These are phyloP conservation scores for Colletotrichum australisinense DNA, from an alignment of 2,329 filamentous ascomycete species.

Conservation along the genomic window DNA sequence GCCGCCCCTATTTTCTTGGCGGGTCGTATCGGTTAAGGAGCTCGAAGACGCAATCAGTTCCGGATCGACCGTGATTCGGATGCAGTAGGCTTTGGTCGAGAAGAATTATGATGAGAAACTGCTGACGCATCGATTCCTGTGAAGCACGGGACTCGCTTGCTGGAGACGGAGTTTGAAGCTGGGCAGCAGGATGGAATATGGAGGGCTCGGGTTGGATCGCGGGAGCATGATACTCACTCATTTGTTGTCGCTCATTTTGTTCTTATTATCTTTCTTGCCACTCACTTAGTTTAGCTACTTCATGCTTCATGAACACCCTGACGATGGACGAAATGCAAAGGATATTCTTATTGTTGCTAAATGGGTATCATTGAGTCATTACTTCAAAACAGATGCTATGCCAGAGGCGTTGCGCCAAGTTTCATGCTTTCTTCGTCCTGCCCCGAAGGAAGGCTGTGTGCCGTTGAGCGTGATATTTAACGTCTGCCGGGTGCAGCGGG, in stretches of 20 bases:
- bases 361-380: conserved; percentile 26
- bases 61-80: too few species aligned
- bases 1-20: conserved; percentile 41
- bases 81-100: not conserved
- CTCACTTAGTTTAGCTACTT: not conserved
- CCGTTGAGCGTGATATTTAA: conserved; percentile 54
- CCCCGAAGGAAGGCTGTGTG: conserved; percentile 39
- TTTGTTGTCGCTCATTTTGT: not conserved
- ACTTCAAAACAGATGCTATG: not conserved
- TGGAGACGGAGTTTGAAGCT: not conserved
- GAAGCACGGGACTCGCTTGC: not conserved
- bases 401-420: not conserved
- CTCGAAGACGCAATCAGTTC: not conserved
- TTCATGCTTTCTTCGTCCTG: not conserved
- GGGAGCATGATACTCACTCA: not conserved
- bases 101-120: not conserved
- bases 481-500: conserved; percentile 55
- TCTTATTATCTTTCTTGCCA: not conserved
- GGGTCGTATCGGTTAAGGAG: conserved; percentile 34
- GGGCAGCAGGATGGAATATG: not conserved
- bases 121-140: too few species aligned
- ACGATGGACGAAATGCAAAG: not conserved
- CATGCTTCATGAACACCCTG: not conserved
- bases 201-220: not conserved
- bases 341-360: not conserved